Conservation (phyloP, 192 early-diverging fungal species). For the Gaertneriomyces sp. region DNA sequence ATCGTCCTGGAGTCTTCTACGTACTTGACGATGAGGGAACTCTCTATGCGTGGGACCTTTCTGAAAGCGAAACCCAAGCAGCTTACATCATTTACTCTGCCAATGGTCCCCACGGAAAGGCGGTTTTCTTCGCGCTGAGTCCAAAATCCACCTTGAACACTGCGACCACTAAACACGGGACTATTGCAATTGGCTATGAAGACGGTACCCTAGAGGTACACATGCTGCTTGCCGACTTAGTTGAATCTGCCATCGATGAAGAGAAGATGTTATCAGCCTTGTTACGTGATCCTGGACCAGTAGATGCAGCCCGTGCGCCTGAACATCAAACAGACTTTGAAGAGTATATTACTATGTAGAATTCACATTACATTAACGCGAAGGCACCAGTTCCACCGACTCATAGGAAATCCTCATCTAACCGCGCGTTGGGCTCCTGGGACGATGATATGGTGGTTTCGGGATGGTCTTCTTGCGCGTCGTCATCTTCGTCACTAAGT, state of each 20-base stretch:
- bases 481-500: constrained; percentile 49
- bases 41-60: constrained; percentile 44
- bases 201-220: constrained; percentile 37
- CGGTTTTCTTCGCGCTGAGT: constrained; percentile 18
- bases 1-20: constrained; percentile 46
- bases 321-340: too few relatives aligned
- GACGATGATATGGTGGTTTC: constrained; percentile 4
- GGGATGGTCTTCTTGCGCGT: constrained; percentile 47
- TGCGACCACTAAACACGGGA: constrained; percentile 20
- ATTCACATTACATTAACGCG: too few relatives aligned
- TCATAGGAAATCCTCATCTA: too few relatives aligned
- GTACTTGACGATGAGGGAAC: constrained; percentile 31
- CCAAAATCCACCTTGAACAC: constrained; percentile 11
- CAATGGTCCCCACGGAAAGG: constrained; percentile 3
- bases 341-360: too few relatives aligned
- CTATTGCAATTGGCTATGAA: constrained; percentile 30
- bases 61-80: constrained; percentile 29
- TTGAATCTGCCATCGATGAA: constrained; percentile 42
- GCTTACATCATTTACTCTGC: constrained; percentile 23
- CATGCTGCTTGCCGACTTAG: constrained; percentile 29
- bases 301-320: too few relatives aligned
- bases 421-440: too few relatives aligned
- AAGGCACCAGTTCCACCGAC: too few relatives aligned
- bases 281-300: too few relatives aligned
- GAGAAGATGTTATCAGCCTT: background rate